A percentile compares a stretch with the other conserved stretches of the same genome.
These are phyloP conservation scores for Paramecium octaurelia DNA, from an alignment of 73 alveolate species.

Conservation along the genomic window DNA sequence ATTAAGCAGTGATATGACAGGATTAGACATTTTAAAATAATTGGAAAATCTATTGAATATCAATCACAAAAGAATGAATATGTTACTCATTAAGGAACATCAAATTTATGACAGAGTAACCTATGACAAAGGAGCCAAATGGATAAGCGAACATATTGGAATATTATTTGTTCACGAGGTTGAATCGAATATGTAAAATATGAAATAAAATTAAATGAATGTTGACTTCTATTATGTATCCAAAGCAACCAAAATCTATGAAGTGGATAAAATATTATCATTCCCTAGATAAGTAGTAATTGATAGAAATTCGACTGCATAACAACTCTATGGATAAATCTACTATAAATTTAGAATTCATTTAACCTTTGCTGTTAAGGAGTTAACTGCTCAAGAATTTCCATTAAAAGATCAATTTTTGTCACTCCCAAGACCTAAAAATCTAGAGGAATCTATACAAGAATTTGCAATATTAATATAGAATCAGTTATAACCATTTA, in stretches of 20 bases:
- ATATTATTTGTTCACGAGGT: constrained; percentile 18
- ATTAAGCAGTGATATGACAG: constrained; percentile 13
- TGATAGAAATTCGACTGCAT: neutral
- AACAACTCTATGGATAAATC: neutral
- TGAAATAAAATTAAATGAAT: neutral
- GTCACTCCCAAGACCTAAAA: neutral
- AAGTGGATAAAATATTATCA: neutral
- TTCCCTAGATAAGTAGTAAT: constrained; percentile 3
- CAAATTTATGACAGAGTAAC: neutral
- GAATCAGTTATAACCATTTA: neutral
- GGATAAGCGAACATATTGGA: constrained; percentile 30
- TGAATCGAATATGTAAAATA: neutral
- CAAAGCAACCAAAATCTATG: neutral
- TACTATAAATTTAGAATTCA: constrained; percentile 10
- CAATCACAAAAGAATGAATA: neutral
- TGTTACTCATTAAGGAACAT: neutral
- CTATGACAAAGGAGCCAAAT: neutral
- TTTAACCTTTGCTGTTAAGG: neutral
- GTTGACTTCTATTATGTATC: neutral
- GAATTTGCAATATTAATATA: neutral
- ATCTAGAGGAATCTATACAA: neutral
- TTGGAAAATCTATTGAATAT: neutral
- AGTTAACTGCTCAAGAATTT: neutral
- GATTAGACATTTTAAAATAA: neutral
- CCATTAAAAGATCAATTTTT: neutral